Conservation (phyloP, 805 yeast species). For the Metschnikowia arizonensis region DNA sequence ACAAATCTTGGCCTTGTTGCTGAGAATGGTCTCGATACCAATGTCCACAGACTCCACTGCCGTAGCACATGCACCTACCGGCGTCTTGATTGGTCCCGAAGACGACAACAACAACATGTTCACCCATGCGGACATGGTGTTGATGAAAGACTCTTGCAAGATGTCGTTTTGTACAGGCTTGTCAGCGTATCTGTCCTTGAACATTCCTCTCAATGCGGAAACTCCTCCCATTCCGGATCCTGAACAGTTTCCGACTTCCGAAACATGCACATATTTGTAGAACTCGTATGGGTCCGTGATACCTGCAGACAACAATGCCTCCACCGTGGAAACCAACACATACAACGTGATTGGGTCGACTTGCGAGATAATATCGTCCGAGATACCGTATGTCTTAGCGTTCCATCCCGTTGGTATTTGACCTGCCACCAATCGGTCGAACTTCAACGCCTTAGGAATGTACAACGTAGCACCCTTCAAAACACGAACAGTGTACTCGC, state of each 20-base stretch:
- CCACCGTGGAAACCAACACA: slow-evolving; percentile 90
- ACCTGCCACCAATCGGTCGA: slow-evolving; percentile 78
- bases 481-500: slow-evolving; percentile 86
- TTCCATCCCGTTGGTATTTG: slow-evolving; percentile 99
- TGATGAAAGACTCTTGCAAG: slow-evolving; percentile 96
- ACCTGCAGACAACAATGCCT: slow-evolving; percentile 92
- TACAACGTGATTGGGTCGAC: slow-evolving; percentile 95
- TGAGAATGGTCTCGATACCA: slow-evolving; percentile 89
- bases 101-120: slow-evolving; percentile 95
- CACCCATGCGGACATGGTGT: slow-evolving; percentile 99
- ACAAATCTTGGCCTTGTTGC: slow-evolving; percentile 94
- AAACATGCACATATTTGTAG: slow-evolving; percentile 95
- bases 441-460: slow-evolving; percentile 83
- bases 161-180: slow-evolving; percentile 95
- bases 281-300: slow-evolving; percentile 97
- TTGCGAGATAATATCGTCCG: slow-evolving; percentile 88
- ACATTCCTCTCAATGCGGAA: slow-evolving; percentile 94
- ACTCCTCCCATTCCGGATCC: slow-evolving; percentile 99
- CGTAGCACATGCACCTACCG: slow-evolving; percentile 99
- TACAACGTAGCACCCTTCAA: slow-evolving; percentile 88
- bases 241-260: slow-evolving; percentile 98
- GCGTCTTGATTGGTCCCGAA: slow-evolving; percentile 98
- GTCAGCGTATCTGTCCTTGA: slow-evolving; percentile 89
- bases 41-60: slow-evolving; percentile 95
- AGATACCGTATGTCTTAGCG: slow-evolving; percentile 89